A percentile compares a stretch with the other conserved stretches of the same genome.
phyloP scores from a whole-genome alignment of 2,329 filamentous ascomycete genomes.

The Aspergillus sp. region DNA sequence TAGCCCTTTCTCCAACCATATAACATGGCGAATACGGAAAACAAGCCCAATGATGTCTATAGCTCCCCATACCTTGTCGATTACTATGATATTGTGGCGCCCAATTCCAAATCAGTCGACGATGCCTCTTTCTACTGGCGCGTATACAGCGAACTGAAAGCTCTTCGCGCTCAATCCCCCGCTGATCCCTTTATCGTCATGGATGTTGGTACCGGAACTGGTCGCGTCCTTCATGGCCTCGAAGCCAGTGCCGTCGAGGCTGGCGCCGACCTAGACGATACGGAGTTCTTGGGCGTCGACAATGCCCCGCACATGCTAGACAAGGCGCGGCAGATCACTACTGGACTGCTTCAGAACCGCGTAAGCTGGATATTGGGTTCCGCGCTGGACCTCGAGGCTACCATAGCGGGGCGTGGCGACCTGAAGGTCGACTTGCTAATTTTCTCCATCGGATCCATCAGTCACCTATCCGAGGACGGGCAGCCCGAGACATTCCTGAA shows the following conservation, averaged over 20 bases:
- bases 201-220: constrained; percentile 11
- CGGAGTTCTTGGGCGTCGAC: constrained; percentile 1
- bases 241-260: constrained; percentile 5
- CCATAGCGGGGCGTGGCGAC: background rate
- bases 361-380: constrained; percentile 3
- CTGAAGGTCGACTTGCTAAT: constrained; percentile 3
- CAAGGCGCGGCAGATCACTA: background rate
- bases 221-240: constrained; percentile 9
- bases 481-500: constrained; percentile 2
- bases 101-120: constrained; percentile 2
- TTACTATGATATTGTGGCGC: constrained; percentile 4
- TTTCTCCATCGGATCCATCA: constrained; percentile 4
- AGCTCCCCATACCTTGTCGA: constrained; percentile 6
- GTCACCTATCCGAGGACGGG: constrained; percentile 2
- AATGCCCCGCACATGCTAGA: constrained; percentile 5
- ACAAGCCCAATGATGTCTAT: background rate
- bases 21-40: too few species aligned
- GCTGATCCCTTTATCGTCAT: constrained; percentile 3
- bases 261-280: background rate
- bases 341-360: too few species aligned
- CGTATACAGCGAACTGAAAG: constrained; percentile 1
- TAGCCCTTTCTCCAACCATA: too few species aligned
- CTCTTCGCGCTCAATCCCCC: background rate
- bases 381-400: background rate
- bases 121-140: constrained; percentile 4